A percentile compares a stretch with the other conserved stretches of the same genome.
phyloP scores from a whole-genome alignment of 2,329 filamentous ascomycete species.

The Penicillium vulpinum region DNA sequence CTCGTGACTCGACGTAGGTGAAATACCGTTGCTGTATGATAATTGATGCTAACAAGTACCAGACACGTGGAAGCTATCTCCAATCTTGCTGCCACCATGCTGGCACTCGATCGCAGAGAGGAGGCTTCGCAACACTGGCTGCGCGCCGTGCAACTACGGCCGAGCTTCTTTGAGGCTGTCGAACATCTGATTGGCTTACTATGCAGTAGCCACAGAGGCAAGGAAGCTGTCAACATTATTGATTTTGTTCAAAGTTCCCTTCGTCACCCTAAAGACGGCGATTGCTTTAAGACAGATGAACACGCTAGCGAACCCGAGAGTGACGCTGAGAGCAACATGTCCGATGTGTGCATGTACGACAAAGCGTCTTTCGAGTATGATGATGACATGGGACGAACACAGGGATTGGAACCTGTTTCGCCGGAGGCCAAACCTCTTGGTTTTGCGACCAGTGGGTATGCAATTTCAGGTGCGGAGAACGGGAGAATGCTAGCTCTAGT shows the following conservation, averaged over 20 bases:
- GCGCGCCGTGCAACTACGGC: slow-evolving; percentile 76
- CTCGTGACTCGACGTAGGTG: slow-evolving; percentile 57
- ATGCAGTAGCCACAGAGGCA: slow-evolving; percentile 75
- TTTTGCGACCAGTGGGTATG: slow-evolving; percentile 80
- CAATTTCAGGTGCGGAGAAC: slow-evolving; percentile 81
- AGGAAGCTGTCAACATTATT: slow-evolving; percentile 85
- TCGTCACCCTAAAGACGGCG: slow-evolving; percentile 52
- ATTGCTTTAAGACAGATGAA: slow-evolving; percentile 53
- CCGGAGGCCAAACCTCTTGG: slow-evolving; percentile 45
- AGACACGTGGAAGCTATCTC: slow-evolving; percentile 92
- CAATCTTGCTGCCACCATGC: slow-evolving; percentile 84
- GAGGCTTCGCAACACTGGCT: slow-evolving; percentile 88
- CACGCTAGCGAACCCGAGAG: slow-evolving; percentile 61
- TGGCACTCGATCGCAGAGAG: slow-evolving; percentile 76
- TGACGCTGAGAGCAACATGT: slow-evolving; percentile 56
- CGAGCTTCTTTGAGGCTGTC: slow-evolving; percentile 89
- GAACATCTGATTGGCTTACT: slow-evolving; percentile 89
- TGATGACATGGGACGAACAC: slow-evolving; percentile 37
- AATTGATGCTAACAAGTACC: slow-evolving; percentile 26
- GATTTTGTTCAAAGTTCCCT: slow-evolving; percentile 77
- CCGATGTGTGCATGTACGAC: slow-evolving; percentile 55
- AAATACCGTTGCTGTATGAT: slow-evolving; percentile 15
- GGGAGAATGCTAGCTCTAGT: slow-evolving; percentile 90
- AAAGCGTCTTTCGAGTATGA: slow-evolving; percentile 60
- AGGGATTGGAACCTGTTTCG: slow-evolving; percentile 26